Evolutionary conservation across 805 yeast genomes (phyloP).

Genomic region (Candida qinlingensis): DNA sequence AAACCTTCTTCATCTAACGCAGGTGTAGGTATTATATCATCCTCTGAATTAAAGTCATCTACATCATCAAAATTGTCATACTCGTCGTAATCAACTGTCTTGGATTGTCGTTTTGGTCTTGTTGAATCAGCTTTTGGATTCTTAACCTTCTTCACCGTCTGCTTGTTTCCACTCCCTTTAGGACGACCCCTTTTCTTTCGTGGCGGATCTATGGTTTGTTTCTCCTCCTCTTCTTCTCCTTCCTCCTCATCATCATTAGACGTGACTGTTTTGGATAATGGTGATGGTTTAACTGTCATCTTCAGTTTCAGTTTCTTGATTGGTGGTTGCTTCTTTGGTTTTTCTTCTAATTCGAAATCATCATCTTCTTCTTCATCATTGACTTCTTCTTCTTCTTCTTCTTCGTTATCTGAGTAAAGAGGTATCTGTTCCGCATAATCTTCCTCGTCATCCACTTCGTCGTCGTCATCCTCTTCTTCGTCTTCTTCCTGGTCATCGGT

Average conservation of each 20-base stretch:
- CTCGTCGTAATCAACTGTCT: slow-evolving; percentile 2
- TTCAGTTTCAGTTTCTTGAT: slow-evolving; percentile 15
- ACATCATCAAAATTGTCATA: slow-evolving; percentile 17
- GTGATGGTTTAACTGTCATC: slow-evolving; percentile 6
- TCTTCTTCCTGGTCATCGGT: slow-evolving; percentile 14
- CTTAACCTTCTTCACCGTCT: background rate
- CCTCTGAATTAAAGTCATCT: slow-evolving; percentile 24
- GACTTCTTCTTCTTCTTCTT: slow-evolving; percentile 11
- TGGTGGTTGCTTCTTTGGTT: slow-evolving; percentile 6
- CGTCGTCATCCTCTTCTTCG: slow-evolving; percentile 12
- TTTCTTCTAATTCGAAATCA: slow-evolving; percentile 3
- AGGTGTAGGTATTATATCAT: slow-evolving; percentile 21
- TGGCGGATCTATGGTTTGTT: background rate
- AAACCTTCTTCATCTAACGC: slow-evolving; percentile 21
- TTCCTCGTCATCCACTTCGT: slow-evolving; percentile 2
- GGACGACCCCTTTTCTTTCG: background rate
- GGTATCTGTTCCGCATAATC: slow-evolving; percentile 2
- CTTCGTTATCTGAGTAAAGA: slow-evolving; percentile 12
- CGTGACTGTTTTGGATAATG: background rate
- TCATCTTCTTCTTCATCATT: slow-evolving; percentile 9
- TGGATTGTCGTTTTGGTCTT: background rate
- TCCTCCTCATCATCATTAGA: background rate
- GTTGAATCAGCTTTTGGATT: background rate
- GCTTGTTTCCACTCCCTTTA: background rate
- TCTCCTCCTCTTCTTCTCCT: slow-evolving; percentile 1